Evolutionary conservation across 228 moss, liverwort and hornwort genomes (phyloP).

Genomic region (Sphagnum fallax): DNA sequence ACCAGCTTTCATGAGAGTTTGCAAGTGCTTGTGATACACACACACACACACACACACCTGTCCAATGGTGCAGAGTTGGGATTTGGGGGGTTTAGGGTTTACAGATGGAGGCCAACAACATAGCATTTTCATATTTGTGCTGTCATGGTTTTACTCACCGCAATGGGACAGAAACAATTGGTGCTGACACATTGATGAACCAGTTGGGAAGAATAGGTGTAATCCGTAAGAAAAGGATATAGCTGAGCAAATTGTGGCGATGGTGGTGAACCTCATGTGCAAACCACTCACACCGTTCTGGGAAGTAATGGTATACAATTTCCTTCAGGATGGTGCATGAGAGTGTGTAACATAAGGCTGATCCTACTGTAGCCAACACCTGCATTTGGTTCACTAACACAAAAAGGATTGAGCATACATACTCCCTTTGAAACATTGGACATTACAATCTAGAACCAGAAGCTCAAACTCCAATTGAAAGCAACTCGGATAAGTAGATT

Average conservation of each 20-base stretch:
- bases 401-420: no score
- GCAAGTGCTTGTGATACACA: not conserved
- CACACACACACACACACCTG: not conserved
- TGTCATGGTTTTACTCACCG: constrained; percentile 10
- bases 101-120: no score
- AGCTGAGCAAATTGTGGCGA: constrained; percentile 43
- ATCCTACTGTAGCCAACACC: constrained; percentile 40
- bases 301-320: constrained; percentile 49
- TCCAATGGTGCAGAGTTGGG: no score
- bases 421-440: no score
- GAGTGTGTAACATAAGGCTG: constrained; percentile 48
- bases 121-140: no score
- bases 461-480: no score
- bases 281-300: constrained; percentile 54
- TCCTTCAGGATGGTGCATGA: constrained; percentile 51
- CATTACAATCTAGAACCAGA: no score
- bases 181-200: constrained; percentile 56
- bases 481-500: no score
- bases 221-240: constrained; percentile 48
- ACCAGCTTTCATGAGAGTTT: not conserved
- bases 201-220: constrained; percentile 54
- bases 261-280: constrained; percentile 54
- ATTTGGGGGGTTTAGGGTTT: no score
- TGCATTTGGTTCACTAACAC: constrained; percentile 2
- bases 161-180: constrained; percentile 44